Percentiles rank a stretch among this genome's conserved stretches.
Conservation (phyloP, 2,329 filamentous ascomycete genomes). For the Monascus ruber region DNA sequence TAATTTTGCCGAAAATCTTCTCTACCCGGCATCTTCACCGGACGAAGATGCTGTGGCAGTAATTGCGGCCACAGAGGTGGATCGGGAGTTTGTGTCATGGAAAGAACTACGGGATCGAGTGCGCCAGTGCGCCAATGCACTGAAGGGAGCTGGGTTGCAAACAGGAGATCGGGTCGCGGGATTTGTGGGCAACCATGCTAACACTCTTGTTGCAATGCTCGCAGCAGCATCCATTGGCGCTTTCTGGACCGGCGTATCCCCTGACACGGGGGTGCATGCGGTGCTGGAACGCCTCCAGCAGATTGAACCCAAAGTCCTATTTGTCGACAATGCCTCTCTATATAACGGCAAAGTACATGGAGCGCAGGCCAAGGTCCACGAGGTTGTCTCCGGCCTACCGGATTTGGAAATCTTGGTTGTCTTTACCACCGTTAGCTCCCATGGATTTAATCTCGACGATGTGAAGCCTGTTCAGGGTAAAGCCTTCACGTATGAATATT, state of each 20-base stretch:
- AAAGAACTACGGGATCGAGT: constrained; percentile 67
- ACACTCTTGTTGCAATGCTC: constrained; percentile 80
- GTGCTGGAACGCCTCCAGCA: constrained; percentile 79
- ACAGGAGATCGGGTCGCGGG: constrained; percentile 52
- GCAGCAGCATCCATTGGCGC: constrained; percentile 72
- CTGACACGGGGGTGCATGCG: constrained; percentile 82
- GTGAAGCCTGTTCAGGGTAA: constrained; percentile 26
- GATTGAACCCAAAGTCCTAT: constrained; percentile 70
- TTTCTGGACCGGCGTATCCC: constrained; percentile 86
- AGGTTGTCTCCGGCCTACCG: constrained; percentile 58
- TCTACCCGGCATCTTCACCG: constrained; percentile 56
- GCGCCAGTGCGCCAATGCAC: constrained; percentile 56
- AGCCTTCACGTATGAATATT: constrained; percentile 32
- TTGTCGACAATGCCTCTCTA: constrained; percentile 75
- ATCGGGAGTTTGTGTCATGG: constrained; percentile 61
- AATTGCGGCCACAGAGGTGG: constrained; percentile 69
- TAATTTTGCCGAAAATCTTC: constrained; percentile 91
- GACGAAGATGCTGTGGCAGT: constrained; percentile 55
- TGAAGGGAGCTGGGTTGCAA: constrained; percentile 55
- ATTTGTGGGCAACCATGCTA: constrained; percentile 81
- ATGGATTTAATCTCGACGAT: constrained; percentile 24
- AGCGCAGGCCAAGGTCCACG: constrained; percentile 65
- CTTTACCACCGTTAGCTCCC: constrained; percentile 51
- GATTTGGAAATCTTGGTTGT: constrained; percentile 62
- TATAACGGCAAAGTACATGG: constrained; percentile 88